These are phyloP conservation scores for Lyophyllum semitale DNA, from an alignment of 768 basidiomycete genomes.

Conservation along the genomic window DNA sequence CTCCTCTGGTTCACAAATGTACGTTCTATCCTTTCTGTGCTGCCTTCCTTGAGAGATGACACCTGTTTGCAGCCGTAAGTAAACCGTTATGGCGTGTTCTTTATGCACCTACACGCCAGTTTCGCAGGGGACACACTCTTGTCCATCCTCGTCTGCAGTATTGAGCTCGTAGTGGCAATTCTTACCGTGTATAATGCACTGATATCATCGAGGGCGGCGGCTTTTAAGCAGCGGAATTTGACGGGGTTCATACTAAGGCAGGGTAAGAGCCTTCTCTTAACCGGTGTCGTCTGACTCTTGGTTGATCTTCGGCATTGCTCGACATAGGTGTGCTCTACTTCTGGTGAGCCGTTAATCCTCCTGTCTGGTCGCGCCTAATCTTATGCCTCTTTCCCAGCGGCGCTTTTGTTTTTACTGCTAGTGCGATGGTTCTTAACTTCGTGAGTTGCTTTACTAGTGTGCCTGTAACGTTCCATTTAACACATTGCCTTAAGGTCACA, in stretches of 20 bases:
- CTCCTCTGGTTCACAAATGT: slow-evolving; percentile 12
- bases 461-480: too few species aligned
- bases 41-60: not conserved
- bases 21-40: not conserved
- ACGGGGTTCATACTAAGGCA: slow-evolving; percentile 10
- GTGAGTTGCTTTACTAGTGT: not conserved
- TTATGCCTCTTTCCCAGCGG: not conserved
- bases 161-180: slow-evolving; percentile 12
- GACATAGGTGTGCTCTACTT: slow-evolving; percentile 13
- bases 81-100: not conserved
- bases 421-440: slow-evolving; percentile 7
- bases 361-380: not conserved
- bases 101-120: not conserved
- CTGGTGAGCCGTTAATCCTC: slow-evolving; percentile 1
- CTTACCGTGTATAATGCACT: slow-evolving; percentile 10
- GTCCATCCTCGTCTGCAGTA: slow-evolving; percentile 11
- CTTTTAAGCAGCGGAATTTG: not conserved
- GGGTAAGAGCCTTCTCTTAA: slow-evolving; percentile 2
- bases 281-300: not conserved
- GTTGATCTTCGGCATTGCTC: not conserved
- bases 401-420: not conserved
- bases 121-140: slow-evolving; percentile 14
- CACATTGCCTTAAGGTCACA: not conserved
- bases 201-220: not conserved
- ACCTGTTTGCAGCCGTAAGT: slow-evolving; percentile 5